Conservation (phyloP, 768 basidiomycete species). For the Leccinellum rugosiceps region DNA sequence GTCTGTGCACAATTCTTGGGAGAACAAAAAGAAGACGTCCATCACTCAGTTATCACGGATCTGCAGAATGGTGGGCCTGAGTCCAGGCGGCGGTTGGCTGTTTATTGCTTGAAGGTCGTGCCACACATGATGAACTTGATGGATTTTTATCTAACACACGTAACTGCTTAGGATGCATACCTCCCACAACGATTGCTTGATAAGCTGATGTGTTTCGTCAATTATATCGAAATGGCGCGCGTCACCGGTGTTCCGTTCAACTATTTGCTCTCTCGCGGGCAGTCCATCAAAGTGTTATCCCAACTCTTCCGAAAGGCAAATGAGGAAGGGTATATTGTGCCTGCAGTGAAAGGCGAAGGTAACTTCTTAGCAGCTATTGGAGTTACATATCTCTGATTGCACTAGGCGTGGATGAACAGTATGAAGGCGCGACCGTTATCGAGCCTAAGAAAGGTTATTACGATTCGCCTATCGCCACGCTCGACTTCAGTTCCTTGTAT, state of each 20-base stretch:
- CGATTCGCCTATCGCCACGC: slow-evolving; percentile 92
- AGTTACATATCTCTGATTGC: neutral
- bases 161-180: slow-evolving; percentile 81
- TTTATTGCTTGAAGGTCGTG: slow-evolving; percentile 92
- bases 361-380: slow-evolving; percentile 6
- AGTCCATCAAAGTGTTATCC: slow-evolving; percentile 98
- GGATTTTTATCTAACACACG: slow-evolving; percentile 1
- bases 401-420: slow-evolving; percentile 88
- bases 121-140: neutral
- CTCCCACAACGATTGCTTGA: slow-evolving; percentile 94
- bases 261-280: slow-evolving; percentile 87
- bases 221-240: slow-evolving; percentile 98
- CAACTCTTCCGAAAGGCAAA: slow-evolving; percentile 94
- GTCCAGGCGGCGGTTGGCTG: slow-evolving; percentile 86
- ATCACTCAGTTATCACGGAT: slow-evolving; percentile 97
- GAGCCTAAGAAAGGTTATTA: slow-evolving; percentile 97
- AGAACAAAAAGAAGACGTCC: slow-evolving; percentile 99
- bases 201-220: slow-evolving; percentile 98
- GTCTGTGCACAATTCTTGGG: slow-evolving; percentile 97
- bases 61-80: slow-evolving; percentile 96
- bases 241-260: slow-evolving; percentile 99
- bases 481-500: slow-evolving; percentile 98
- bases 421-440: slow-evolving; percentile 98
- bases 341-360: slow-evolving; percentile 85
- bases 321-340: slow-evolving; percentile 87